Evolutionary conservation across 75 land plant species (phyloP).

Genomic region (Azolla pinnata): DNA sequence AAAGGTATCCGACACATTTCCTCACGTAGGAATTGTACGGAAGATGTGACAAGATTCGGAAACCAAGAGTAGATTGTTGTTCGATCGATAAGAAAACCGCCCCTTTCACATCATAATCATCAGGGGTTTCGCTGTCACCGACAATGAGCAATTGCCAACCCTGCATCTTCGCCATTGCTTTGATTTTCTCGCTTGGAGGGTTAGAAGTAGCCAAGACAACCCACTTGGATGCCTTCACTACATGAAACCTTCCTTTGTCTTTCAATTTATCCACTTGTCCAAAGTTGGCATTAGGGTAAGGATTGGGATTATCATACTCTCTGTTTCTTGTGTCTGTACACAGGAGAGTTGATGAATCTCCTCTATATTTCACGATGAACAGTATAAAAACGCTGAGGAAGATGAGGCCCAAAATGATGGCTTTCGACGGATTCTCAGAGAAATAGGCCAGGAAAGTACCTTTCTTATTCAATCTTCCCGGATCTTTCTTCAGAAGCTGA

Average conservation of each 20-base stretch:
- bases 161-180: constrained; percentile 39
- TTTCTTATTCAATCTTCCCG: not conserved
- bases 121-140: constrained; percentile 53
- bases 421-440: constrained; percentile 58
- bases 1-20: constrained; percentile 77
- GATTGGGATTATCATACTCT: constrained; percentile 24
- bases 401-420: constrained; percentile 41
- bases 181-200: constrained; percentile 43
- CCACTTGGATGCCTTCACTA: constrained; percentile 62
- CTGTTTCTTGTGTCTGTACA: constrained; percentile 49
- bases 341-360: constrained; percentile 56
- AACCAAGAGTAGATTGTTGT: constrained; percentile 50
- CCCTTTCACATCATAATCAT: constrained; percentile 55
- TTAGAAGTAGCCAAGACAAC: constrained; percentile 63
- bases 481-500: not conserved
- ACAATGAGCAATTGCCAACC: constrained; percentile 95
- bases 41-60: constrained; percentile 44
- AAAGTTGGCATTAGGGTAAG: constrained; percentile 39
- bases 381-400: constrained; percentile 48
- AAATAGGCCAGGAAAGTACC: constrained; percentile 32
- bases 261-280: constrained; percentile 4
- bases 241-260: constrained; percentile 32
- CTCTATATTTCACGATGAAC: constrained; percentile 46
- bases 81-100: constrained; percentile 54
- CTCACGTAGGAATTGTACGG: constrained; percentile 61